Evolutionary conservation across 2,329 filamentous ascomycete genomes (phyloP).

Genomic region (Thelonectria blattea): DNA sequence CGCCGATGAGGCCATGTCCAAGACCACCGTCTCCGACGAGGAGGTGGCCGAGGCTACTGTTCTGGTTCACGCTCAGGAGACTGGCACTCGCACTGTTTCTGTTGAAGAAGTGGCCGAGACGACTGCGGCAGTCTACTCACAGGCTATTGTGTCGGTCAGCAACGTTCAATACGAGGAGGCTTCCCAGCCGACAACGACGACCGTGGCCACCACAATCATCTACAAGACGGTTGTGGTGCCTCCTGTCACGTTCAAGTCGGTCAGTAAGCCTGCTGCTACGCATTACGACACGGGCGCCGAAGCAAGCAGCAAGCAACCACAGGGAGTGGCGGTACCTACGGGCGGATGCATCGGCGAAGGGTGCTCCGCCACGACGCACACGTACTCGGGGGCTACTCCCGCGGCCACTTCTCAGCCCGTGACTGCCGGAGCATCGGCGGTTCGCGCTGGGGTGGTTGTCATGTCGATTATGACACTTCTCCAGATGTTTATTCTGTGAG

Average conservation of each 20-base stretch:
- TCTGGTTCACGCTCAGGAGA: background rate
- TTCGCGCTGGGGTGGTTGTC: constrained; percentile 36
- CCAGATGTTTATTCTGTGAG: constrained; percentile 40
- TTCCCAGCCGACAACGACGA: constrained; percentile 10
- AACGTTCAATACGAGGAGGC: background rate
- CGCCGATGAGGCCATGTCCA: constrained; percentile 1
- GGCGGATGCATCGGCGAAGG: constrained; percentile 36
- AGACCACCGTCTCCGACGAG: constrained; percentile 10
- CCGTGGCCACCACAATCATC: constrained; percentile 19
- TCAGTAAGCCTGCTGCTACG: constrained; percentile 27
- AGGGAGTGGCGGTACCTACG: constrained; percentile 32
- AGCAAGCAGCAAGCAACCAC: constrained; percentile 22
- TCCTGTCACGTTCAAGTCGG: constrained; percentile 28
- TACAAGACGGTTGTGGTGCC: constrained; percentile 24
- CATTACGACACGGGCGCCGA: constrained; percentile 23
- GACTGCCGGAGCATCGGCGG: constrained; percentile 54
- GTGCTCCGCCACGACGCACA: constrained; percentile 25
- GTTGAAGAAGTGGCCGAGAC: constrained; percentile 20
- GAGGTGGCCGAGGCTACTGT: constrained; percentile 18
- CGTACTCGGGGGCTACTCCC: constrained; percentile 18
- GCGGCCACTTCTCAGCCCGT: constrained; percentile 44
- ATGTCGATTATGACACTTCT: constrained; percentile 36
- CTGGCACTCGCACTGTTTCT: background rate
- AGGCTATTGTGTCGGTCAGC: background rate
- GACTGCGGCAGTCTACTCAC: background rate